Base-by-base conservation (phyloP, 1,139 yeast genomes). In the Barnettozyma hawaiiensis region DNA sequence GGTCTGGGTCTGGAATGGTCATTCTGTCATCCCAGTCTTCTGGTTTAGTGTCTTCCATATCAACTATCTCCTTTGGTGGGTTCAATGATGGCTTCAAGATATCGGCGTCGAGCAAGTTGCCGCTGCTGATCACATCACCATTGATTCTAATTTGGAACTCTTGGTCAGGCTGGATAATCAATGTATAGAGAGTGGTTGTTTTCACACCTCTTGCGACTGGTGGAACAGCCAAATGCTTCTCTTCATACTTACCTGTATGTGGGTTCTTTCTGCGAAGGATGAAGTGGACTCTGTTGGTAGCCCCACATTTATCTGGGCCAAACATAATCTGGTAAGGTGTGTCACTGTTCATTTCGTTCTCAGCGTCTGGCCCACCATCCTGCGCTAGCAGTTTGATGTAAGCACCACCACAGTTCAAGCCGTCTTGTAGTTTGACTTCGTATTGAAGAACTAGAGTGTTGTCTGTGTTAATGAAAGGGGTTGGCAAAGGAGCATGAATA, bases 231-330 rank as follows among this genome's bases (percentile, higher is more conserved):
- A 85, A 67, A 52, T 79, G 85, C 61, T 84, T 83, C 61, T 85
- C 90, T 57, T 81, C 85, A 50, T 70, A 66, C 45, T 66, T 69
- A 6, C 77, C 80, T n/a, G 78, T 70, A 32, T 59, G 53, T 31
- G 80, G 81, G 58, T 76, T 73, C 54, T 67, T 65, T 56, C 84
- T 75, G 45, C 73, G 75, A 45, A 87, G 58, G 43, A 87, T 85
- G 51, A 89, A 77, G 57, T 85, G 95, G 23, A 89, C 80, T 63
- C 80, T 81, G 66, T 87, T 85, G 38, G 81, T 75, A 40, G 79
- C 62, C 4, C 95, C 95, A 66, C 97, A 90, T 60, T 73, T 76
- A 64, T 90, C 97, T 29, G 97, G 97, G 21, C 97, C 97, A 69
- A 90, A 90, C 94, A 89, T 84, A 50, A 90, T 64, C 60, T 83